Base-by-base conservation (phyloP, 1,284 basidiomycete genomes). In the Pholiota adiposa region DNA sequence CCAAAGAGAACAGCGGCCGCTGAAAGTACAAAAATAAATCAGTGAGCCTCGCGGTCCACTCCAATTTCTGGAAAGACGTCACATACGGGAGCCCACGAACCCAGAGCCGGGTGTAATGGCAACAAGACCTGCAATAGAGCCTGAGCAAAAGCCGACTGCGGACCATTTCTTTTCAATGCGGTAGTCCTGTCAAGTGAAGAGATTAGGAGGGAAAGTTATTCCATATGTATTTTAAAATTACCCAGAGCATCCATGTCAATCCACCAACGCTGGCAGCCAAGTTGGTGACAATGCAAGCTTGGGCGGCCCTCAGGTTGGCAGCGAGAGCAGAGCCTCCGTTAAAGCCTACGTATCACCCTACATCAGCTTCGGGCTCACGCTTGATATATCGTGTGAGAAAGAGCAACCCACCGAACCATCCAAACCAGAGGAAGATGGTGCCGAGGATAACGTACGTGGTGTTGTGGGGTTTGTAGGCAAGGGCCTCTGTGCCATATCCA, bases 51-150 rank as follows among this genome's bases (percentile, higher is more conserved):
- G 25, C 4, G 19, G 3, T 46, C 5, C 7, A 50, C 3, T 27
- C 7, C 34, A 9, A 46, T 34, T 25, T 40, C 31, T 34, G 38
- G 21, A 53, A 59, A 27, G 46, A 12, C 4, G 46, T 38, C 38
- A 75, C 83, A 62, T 69, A 82, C 89, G 91, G 21, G 93, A 75
- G 50, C 94, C 94, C 52, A 97, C 94, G 74, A 78, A 97, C 61
- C 95, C 94, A 21, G 93, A 92, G 3, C 87, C 96, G n/a, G 96
- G 95, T 1, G 96, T 97, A 73, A 97, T 97, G 31, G 90, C 91
- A 23, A 94, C 94, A 14, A 97, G 85, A 56, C 94, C 95, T 16
- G 90, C 82, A 67, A 98, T 90, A 61, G 93, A 94, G 50, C 96
- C 96, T 6, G 93, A 94, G 79, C 96, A 98, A 79, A 98, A 96